Evolutionary conservation across 176 grass and related monocot species (phyloP), one percentile per base, ranked within the genome.

Genomic region (Phoenix dactylifera): DNA sequence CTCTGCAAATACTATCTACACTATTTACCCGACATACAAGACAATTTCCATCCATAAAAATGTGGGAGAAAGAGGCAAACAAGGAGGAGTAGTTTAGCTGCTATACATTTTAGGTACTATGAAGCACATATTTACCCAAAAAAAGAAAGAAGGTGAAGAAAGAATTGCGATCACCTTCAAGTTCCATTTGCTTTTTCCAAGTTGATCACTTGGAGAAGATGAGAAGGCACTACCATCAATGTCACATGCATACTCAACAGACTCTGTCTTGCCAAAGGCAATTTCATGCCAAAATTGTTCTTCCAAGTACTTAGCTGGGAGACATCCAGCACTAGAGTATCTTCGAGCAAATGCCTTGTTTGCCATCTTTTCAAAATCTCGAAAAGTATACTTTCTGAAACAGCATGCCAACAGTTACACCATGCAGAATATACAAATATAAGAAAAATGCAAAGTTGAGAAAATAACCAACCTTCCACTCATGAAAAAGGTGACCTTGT

Each of bases 211-310:
- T 57, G 76, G 60, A 64, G 87, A 85, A 78, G 88, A 88, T 44
- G 94, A 98, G 84, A 98, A 98, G 24, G 94, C 94, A 81, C 87
- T 98, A n/a, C 93, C 94, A 62, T 98, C 94, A 76, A 98, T 73
- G 71, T 98, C 94, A 32, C 94, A 98, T 26, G 94, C 94, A 86
- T 98, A 98, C 74, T 98, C 94, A 71, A 98, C 93, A 29, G 60
- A 83, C 58, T 93, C 88, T 72, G 79, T 92, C 62, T 92, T 98
- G 5, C 94, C 94, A 55, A 85, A 92, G 72, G 94, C 74, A 80
- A 98, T 93, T 81, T 98, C 94, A 24, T 73, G 94, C 94, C 94
- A 98, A 67, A 98, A 98, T 63, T 89, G 88, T 71, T 98, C 94
- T 81, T 98, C 94, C 55, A 98, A 26, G 3, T 76, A 98, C 63